Evolutionary conservation across 257 asterid genomes (phyloP), one percentile per base, ranked within the genome.

Genomic region (Capsicum baccatum): DNA sequence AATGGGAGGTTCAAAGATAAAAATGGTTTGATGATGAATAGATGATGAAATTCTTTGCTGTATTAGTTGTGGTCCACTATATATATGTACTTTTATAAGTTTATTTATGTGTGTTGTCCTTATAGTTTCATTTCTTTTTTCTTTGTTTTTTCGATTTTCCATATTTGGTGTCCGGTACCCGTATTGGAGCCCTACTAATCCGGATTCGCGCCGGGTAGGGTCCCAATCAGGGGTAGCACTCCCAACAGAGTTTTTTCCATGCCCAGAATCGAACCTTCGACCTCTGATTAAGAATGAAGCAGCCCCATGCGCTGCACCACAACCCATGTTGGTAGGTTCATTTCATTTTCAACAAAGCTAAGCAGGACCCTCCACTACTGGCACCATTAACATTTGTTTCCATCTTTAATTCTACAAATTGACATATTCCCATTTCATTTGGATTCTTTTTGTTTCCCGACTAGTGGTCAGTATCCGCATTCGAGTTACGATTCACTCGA

Each of bases 41-140:
- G 8, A 70, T 70, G 79, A 71, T 76, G 81, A 26, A 78, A 54
- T 54, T 26, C 8, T 78, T 78, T 78, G 50, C 50, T 54, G 64
- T 78, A 14, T 54, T 13, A 26, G 15, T 33, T 26, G 82, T 55
- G 60, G 60, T n/a, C 48, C 74, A 73, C 15, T 26, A 14, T n/a
- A 3, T 60, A 15, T n/a, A 60, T 3, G 3, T 59, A 6, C 8
- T 7, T 17, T 4, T 39, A 39, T 39, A 4, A 39, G 3, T 39
- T 39, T 17, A 3, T 17, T 59, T 17, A 3, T 59, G 6, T 58
- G 13, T n/a, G 35, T 69, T 69, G 33, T 69, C 62, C 55, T 1
- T 16, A 39, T 69, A 69, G 35, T 58, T 58, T 42, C 39, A 58
- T 58, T 83, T 83, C 66, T 48, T 52, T 33, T 59, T 52, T 83